phyloP scores from a whole-genome alignment of 331 rosid species.

The Quercus phellos region DNA sequence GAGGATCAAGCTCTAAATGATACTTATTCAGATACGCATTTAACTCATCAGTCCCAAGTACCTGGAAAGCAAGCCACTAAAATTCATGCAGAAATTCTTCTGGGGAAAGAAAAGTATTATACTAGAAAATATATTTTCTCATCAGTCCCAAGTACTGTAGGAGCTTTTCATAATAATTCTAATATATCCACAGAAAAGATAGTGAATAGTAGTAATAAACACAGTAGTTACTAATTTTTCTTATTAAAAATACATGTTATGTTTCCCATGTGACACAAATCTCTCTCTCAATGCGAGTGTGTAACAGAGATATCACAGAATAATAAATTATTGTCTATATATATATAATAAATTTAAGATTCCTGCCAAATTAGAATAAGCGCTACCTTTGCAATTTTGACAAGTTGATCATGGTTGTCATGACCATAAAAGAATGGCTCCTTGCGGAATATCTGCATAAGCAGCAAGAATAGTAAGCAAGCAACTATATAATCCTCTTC shows the following conservation, averaged over 20 bases:
- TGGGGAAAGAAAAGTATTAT: background rate
- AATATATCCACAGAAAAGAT: background rate
- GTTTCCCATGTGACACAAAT: no score
- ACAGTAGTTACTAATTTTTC: background rate
- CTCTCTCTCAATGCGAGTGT: no score
- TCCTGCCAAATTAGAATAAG: slow-evolving; percentile 10
- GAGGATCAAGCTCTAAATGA: slow-evolving; percentile 81
- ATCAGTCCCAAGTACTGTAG: background rate
- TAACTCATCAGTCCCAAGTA: slow-evolving; percentile 89
- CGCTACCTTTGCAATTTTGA: slow-evolving; percentile 81
- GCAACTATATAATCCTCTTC: slow-evolving; percentile 9
- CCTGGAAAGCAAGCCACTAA: slow-evolving; percentile 40
- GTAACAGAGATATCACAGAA: background rate
- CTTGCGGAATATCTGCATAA: slow-evolving; percentile 77
- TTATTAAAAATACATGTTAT: no score
- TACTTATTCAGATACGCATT: slow-evolving; percentile 80
- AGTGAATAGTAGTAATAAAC: background rate
- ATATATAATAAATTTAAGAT: background rate
- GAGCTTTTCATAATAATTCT: background rate
- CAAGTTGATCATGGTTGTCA: slow-evolving; percentile 95
- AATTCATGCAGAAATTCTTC: background rate
- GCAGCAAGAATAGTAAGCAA: slow-evolving; percentile 17
- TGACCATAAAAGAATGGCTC: slow-evolving; percentile 96
- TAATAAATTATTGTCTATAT: background rate
- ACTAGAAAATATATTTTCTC: background rate